Evolutionary conservation across 2,329 filamentous ascomycete genomes (phyloP).

Genomic region (Hypoxylon sp.): DNA sequence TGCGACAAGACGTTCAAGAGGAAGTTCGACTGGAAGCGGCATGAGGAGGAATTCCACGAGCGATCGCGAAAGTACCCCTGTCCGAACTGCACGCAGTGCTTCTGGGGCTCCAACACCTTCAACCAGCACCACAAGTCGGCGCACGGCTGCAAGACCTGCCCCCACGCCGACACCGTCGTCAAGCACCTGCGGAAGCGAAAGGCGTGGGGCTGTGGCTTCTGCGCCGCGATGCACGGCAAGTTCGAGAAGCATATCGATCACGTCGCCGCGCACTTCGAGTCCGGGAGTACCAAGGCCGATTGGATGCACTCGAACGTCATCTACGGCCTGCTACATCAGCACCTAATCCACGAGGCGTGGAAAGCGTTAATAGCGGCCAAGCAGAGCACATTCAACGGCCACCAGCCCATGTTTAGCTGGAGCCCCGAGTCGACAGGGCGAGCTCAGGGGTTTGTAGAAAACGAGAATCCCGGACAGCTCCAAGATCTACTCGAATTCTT

Average conservation of each 20-base stretch:
- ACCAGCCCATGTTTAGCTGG: constrained; percentile 72
- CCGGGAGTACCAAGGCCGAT: constrained; percentile 70
- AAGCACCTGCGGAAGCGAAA: constrained; percentile 72
- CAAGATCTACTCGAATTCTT: constrained; percentile 75
- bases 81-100: constrained; percentile 75
- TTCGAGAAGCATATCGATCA: constrained; percentile 76
- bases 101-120: constrained; percentile 76
- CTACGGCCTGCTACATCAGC: constrained; percentile 74
- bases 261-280: constrained; percentile 75
- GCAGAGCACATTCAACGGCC: constrained; percentile 57
- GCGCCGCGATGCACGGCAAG: constrained; percentile 70
- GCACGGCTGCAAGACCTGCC: constrained; percentile 73
- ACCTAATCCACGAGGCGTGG: constrained; percentile 71
- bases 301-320: constrained; percentile 78
- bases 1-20: constrained; percentile 74
- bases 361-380: constrained; percentile 64
- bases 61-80: constrained; percentile 75
- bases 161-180: constrained; percentile 73
- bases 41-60: constrained; percentile 77
- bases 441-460: constrained; percentile 69
- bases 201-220: constrained; percentile 77
- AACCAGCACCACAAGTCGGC: constrained; percentile 75
- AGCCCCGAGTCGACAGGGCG: constrained; percentile 67
- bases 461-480: constrained; percentile 71
- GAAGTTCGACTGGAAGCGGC: constrained; percentile 77